These are phyloP conservation scores for Quercus wislizeni DNA, from an alignment of 306 rosid species.

Conservation along the genomic window DNA sequence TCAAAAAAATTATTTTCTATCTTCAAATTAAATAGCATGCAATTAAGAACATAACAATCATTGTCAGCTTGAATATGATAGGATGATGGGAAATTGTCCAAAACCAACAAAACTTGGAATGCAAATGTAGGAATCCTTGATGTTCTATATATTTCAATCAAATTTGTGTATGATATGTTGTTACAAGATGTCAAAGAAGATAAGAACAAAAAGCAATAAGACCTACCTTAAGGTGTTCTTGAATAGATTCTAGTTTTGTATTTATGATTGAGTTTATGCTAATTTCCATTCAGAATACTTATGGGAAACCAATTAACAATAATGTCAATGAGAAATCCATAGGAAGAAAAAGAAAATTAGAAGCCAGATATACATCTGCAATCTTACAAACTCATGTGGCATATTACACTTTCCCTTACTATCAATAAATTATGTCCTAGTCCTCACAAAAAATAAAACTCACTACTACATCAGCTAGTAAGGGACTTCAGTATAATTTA, in stretches of 20 bases:
- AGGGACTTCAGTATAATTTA: conserved; percentile 4
- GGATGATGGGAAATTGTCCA: background rate
- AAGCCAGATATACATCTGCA: background rate
- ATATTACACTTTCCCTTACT: conserved; percentile 10
- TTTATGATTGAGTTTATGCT: conserved; percentile 31
- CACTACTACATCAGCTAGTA: background rate
- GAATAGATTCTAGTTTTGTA: conserved; percentile 42
- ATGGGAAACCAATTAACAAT: conserved; percentile 35
- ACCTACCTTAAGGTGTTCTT: conserved; percentile 54
- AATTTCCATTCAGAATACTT: conserved; percentile 58
- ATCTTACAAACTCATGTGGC: conserved; percentile 10
- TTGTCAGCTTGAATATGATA: background rate
- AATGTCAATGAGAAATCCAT: conserved; percentile 17
- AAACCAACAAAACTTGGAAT: background rate
- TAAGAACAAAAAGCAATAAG: conserved; percentile 2
- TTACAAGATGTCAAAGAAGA: conserved; percentile 6
- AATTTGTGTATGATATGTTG: background rate
- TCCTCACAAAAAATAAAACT: conserved; percentile 4
- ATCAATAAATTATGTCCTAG: conserved; percentile 7
- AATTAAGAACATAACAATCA: background rate
- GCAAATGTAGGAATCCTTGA: background rate
- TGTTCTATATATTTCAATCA: background rate
- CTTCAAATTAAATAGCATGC: background rate
- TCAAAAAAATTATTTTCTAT: background rate
- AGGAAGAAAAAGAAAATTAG: conserved; percentile 7